Base-by-base conservation (phyloP, 345 rosid species). In the Clausena lansium region DNA sequence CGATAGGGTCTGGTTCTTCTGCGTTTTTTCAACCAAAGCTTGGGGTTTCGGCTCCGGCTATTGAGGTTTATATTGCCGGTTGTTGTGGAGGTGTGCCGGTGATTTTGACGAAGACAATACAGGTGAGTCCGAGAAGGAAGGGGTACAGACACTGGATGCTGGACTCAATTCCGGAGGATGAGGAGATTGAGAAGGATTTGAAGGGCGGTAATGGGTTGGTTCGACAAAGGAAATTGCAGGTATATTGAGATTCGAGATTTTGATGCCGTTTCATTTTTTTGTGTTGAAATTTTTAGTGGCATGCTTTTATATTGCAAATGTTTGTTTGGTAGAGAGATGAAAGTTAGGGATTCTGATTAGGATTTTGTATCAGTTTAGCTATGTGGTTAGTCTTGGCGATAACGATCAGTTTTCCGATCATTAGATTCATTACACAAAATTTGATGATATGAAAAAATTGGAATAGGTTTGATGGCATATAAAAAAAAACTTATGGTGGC, bases 41-140 rank as follows among this genome's bases (percentile, higher is more conserved):
- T 7, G 94, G 93, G 57, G 86, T 83, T 14, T 88, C 93, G 9
- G 82, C 99, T 15, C 96, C 97, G 0, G 87, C 87, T 0, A 84
- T 92, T 4, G 99, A 95, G 91, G 94, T 95, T 71, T 95, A 95
- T 67, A 87, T 95, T 0, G 97, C 97, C 1, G 99, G 98, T 0
- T 86, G 98, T 36, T 92, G 97, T 76, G 90, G 96, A 0, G 96
- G 95, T 47, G 89, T 84, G 68, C 99, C 98, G 24, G 95, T 95
- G 50, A 93, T 93, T 17, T 81, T 95, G 89, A 91, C 98, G 6
- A 95, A 90, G 89, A 92, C 91, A 7, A 85, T 92, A 70, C 84
- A 75, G 84, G 89, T 86, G 45, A 90, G 92, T 67, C 94, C 98
- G 0, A 92, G 89, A 80, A 89, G 83, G 89, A 95, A 89, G 67